phyloP scores from a whole-genome alignment of 768 basidiomycete species.

The Tulasnella calospora region DNA sequence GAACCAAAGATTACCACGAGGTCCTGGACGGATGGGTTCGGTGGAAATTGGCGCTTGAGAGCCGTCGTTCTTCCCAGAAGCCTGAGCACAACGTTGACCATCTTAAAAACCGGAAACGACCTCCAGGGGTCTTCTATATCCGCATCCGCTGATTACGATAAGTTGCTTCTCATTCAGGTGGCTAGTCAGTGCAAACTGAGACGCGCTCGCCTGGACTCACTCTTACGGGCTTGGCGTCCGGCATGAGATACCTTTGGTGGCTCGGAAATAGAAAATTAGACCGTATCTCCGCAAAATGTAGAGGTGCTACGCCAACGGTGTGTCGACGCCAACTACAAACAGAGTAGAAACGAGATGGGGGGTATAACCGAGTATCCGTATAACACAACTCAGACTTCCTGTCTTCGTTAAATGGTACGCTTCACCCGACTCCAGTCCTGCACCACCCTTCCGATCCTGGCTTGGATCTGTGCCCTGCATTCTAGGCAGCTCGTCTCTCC shows the following conservation, averaged over 20 bases:
- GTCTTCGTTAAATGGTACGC: not conserved
- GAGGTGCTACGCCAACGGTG: not conserved
- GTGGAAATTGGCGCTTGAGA: not conserved
- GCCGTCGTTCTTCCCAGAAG: too few relatives aligned
- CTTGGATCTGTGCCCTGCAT: not conserved
- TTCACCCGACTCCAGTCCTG: slow-evolving; percentile 6
- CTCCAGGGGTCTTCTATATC: too few relatives aligned
- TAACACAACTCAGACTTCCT: not conserved
- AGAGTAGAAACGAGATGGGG: not conserved
- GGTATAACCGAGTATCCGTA: not conserved
- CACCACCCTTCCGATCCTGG: not conserved
- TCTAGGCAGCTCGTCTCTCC: not conserved
- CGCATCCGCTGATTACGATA: too few relatives aligned
- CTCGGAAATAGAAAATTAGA: not conserved
- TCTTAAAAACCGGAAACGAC: too few relatives aligned
- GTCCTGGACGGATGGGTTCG: not conserved
- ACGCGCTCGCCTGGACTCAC: not conserved
- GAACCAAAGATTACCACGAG: not conserved
- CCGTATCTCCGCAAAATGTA: not conserved
- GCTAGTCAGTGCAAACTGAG: too few relatives aligned
- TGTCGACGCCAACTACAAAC: not conserved
- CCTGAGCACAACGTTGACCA: too few relatives aligned
- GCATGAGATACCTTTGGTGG: not conserved
- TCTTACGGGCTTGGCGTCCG: not conserved
- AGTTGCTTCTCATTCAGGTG: too few relatives aligned